Evolutionary conservation across 495 filamentous ascomycete species (phyloP).

Genomic region (Trichoderma virens): DNA sequence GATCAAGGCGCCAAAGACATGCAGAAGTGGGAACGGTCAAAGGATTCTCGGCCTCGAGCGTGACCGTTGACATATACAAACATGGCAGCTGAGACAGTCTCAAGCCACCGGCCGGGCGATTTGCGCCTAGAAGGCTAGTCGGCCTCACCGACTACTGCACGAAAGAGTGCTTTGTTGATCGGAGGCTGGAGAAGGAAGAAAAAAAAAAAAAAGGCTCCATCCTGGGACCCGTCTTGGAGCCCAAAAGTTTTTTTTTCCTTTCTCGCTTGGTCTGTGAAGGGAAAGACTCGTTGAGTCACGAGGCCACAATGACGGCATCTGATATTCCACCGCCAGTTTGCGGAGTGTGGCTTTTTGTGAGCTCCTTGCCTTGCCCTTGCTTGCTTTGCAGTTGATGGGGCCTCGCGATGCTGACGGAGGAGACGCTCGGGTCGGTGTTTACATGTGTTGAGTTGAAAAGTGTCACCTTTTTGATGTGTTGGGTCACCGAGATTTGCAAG

Average conservation of each 20-base stretch:
- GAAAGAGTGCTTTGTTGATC: background rate
- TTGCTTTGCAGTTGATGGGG: background rate
- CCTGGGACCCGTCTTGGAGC: background rate
- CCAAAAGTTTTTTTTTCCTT: background rate
- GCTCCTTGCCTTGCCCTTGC: background rate
- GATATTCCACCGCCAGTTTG: slow-evolving; percentile 1
- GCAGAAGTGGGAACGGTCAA: background rate
- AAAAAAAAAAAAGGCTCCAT: background rate
- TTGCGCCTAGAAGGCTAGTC: background rate
- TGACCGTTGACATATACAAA: slow-evolving; percentile 5
- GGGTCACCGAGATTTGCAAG: background rate
- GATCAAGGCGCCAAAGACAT: background rate
- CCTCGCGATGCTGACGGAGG: slow-evolving; percentile 3
- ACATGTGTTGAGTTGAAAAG: background rate
- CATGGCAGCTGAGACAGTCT: background rate
- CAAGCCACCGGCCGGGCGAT: background rate
- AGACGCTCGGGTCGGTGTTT: background rate
- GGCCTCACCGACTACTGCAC: slow-evolving; percentile 7
- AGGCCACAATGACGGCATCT: background rate
- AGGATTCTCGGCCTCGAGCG: background rate
- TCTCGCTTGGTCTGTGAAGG: background rate
- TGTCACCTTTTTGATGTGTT: background rate
- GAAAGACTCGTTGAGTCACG: slow-evolving; percentile 1
- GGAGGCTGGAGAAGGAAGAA: background rate
- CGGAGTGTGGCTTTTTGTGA: background rate